These are phyloP conservation scores for Calocera viscosa DNA, from an alignment of 768 basidiomycete species.

Conservation along the genomic window DNA sequence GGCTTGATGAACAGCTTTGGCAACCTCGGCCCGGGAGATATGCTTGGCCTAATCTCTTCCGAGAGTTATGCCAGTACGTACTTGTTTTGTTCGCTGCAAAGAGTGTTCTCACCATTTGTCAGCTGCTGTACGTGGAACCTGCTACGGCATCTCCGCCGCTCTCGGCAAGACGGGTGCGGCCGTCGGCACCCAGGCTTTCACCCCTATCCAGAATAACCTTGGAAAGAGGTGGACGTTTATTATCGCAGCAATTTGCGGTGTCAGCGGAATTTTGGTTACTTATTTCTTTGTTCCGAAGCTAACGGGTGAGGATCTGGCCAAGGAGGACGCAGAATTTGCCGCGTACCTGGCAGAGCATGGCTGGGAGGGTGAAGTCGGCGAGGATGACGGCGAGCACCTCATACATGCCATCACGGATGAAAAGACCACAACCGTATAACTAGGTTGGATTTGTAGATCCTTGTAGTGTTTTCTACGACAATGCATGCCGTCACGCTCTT, in stretches of 20 bases:
- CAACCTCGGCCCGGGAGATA: slow-evolving; percentile 63
- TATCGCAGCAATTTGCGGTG: slow-evolving; percentile 54
- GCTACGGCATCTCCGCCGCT: slow-evolving; percentile 56
- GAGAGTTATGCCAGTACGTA: slow-evolving; percentile 39
- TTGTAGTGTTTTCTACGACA: not conserved
- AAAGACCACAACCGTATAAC: not conserved
- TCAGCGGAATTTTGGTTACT: slow-evolving; percentile 49
- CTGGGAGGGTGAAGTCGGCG: slow-evolving; percentile 53
- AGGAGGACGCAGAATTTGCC: slow-evolving; percentile 52
- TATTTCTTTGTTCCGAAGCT: slow-evolving; percentile 58
- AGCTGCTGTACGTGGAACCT: slow-evolving; percentile 56
- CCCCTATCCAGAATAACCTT: slow-evolving; percentile 53
- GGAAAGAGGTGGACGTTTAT: slow-evolving; percentile 63
- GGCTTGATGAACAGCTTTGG: slow-evolving; percentile 61
- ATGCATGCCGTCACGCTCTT: not conserved
- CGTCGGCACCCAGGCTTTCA: slow-evolving; percentile 57
- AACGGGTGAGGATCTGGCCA: slow-evolving; percentile 52
- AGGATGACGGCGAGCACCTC: slow-evolving; percentile 31
- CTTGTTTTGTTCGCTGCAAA: not conserved
- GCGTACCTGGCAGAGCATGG: slow-evolving; percentile 49
- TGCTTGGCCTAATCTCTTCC: slow-evolving; percentile 52
- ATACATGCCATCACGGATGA: not conserved
- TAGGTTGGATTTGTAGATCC: not conserved
- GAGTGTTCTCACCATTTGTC: slow-evolving; percentile 1
- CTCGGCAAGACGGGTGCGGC: slow-evolving; percentile 62